Conservation (phyloP, 2,329 filamentous ascomycete species). For the Colletotrichum sp. region DNA sequence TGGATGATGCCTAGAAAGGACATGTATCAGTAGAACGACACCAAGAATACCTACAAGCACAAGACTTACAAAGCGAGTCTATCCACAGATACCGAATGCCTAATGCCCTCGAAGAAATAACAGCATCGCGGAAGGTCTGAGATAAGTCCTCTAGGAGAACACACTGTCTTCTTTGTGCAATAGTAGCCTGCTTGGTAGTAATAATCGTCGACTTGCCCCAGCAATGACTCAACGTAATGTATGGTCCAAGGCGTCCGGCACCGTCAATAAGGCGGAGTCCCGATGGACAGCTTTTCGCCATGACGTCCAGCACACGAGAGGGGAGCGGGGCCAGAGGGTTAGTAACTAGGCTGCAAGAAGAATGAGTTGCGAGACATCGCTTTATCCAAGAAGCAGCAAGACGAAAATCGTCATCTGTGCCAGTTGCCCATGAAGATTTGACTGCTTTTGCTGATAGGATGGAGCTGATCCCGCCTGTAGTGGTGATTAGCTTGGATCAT, state of each 20-base stretch:
- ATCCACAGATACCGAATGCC: rapidly evolving
- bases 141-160: not conserved
- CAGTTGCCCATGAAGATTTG: too few relatives aligned
- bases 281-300: rapidly evolving
- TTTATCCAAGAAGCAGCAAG: too few relatives aligned
- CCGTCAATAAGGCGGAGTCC: not conserved
- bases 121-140: not conserved
- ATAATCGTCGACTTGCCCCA: not conserved
- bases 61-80: not conserved
- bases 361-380: too few relatives aligned
- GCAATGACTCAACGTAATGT: not conserved
- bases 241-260: rapidly evolving
- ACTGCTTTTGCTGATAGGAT: too few relatives aligned
- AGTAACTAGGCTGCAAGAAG: too few relatives aligned
- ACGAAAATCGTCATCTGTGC: too few relatives aligned
- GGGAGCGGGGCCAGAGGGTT: too few relatives aligned
- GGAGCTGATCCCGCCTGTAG: too few relatives aligned
- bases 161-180: rapidly evolving
- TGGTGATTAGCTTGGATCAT: too few relatives aligned
- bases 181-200: rapidly evolving
- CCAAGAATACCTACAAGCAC: too few relatives aligned
- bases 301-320: not conserved
- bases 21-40: rapidly evolving
- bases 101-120: rapidly evolving
- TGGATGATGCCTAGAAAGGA: not conserved